phyloP scores from a whole-genome alignment of 2,329 filamentous ascomycete species.

The Allantophomopsis lycopodina region DNA sequence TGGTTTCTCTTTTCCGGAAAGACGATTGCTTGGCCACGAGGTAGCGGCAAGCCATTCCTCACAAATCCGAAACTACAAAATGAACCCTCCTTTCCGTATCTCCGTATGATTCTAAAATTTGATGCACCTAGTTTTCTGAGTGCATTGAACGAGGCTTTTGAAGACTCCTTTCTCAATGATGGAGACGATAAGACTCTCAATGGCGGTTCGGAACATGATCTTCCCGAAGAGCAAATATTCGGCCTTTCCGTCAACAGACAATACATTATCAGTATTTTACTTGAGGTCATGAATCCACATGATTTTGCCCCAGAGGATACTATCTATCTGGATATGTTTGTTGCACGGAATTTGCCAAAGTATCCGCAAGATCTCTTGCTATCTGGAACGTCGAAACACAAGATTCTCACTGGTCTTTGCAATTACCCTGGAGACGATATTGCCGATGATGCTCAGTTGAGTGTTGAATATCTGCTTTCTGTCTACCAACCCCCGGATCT shows the following conservation, averaged over 20 bases:
- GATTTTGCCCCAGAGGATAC: conserved; percentile 71
- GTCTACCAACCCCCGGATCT: conserved; percentile 84
- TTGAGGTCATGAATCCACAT: conserved; percentile 73
- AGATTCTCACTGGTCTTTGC: conserved; percentile 71
- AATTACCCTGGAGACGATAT: conserved; percentile 69
- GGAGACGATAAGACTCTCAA: conserved; percentile 48
- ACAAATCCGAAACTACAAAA: conserved; percentile 40
- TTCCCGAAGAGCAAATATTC: conserved; percentile 53
- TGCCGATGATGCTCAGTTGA: conserved; percentile 90
- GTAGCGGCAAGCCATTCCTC: conserved; percentile 42
- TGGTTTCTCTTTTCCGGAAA: conserved; percentile 87
- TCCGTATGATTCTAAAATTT: conserved; percentile 73
- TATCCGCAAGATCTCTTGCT: conserved; percentile 92
- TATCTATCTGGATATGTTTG: conserved; percentile 97
- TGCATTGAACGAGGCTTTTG: conserved; percentile 92
- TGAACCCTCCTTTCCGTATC: conserved; percentile 72
- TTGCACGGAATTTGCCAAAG: conserved; percentile 89
- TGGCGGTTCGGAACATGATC: conserved; percentile 30
- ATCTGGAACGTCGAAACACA: conserved; percentile 72
- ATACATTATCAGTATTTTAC: conserved; percentile 79
- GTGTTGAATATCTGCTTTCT: conserved; percentile 86
- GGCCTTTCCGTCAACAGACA: conserved; percentile 72
- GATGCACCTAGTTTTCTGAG: conserved; percentile 89
- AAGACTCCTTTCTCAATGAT: conserved; percentile 86
- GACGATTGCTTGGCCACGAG: conserved; percentile 60